phyloP scores from a whole-genome alignment of 2,329 filamentous ascomycete genomes.

The Orbilia brochopaga region DNA sequence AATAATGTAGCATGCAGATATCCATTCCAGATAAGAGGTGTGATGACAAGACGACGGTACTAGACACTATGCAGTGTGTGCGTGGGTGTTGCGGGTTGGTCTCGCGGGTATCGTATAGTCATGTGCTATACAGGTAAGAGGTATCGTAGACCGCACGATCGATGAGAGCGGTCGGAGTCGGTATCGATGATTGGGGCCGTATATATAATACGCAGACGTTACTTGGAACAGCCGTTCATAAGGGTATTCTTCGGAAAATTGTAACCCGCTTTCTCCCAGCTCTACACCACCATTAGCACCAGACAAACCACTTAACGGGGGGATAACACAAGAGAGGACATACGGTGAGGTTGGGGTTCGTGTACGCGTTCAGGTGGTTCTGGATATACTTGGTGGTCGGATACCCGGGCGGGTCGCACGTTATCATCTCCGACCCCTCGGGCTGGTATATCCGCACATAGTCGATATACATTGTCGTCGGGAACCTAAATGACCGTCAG shows the following conservation, averaged over 20 bases:
- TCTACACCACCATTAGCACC: conserved; percentile 14
- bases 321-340: conserved; percentile 61
- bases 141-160: neutral
- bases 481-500: conserved; percentile 25
- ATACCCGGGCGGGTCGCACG: conserved; percentile 72
- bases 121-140: neutral
- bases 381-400: conserved; percentile 72
- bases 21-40: neutral
- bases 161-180: neutral
- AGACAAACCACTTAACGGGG: neutral
- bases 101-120: conserved; percentile 3
- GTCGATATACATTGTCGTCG: conserved; percentile 63
- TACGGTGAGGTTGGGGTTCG: conserved; percentile 68
- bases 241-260: conserved; percentile 42
- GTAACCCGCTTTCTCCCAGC: conserved; percentile 44
- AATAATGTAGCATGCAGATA: neutral
- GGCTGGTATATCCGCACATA: conserved; percentile 66
- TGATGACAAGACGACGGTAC: neutral
- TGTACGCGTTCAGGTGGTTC: conserved; percentile 67
- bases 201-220: neutral
- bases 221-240: conserved; percentile 40
- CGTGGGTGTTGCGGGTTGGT: neutral
- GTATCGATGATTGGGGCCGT: no score
- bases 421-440: conserved; percentile 62
- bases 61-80: neutral